Conservation (phyloP, 2,329 filamentous ascomycete species). For the Coniosporium tulheliwenetii region DNA sequence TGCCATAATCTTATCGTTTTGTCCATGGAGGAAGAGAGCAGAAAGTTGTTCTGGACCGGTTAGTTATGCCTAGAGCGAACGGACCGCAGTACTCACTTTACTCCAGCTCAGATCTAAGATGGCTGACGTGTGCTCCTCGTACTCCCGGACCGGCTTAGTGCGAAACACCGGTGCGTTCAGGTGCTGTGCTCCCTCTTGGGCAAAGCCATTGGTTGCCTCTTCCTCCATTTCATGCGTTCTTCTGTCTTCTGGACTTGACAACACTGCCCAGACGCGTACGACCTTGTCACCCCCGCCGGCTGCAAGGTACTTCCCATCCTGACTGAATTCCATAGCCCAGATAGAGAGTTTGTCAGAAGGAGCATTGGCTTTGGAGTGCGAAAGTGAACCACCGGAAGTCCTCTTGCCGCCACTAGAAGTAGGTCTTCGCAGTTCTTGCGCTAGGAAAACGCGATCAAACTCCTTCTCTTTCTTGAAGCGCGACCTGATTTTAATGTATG, state of each 20-base stretch:
- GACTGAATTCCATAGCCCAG: conserved; percentile 88
- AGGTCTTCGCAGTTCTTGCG: conserved; percentile 62
- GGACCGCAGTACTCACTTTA: conserved; percentile 40
- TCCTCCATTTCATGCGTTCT: conserved; percentile 58
- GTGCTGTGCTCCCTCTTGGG: conserved; percentile 40
- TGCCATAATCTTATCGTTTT: conserved; percentile 96
- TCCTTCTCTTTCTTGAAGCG: conserved; percentile 69
- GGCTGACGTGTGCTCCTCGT: conserved; percentile 68
- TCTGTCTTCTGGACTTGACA: conserved; percentile 69
- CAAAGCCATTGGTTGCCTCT: conserved; percentile 24
- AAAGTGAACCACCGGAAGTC: conserved; percentile 5
- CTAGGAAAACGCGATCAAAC: conserved; percentile 79
- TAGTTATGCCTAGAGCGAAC: background rate
- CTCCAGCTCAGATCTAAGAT: conserved; percentile 93
- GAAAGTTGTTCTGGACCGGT: conserved; percentile 60
- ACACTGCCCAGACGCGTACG: conserved; percentile 77
- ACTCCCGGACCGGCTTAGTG: conserved; percentile 62
- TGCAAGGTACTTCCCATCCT: conserved; percentile 78
- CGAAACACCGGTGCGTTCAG: conserved; percentile 85
- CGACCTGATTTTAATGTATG: conserved; percentile 74
- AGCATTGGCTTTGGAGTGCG: conserved; percentile 10
- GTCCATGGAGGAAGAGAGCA: conserved; percentile 94
- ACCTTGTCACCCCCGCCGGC: conserved; percentile 82
- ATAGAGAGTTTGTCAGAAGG: conserved; percentile 46
- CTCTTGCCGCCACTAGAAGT: conserved; percentile 1